These are phyloP conservation scores for Paracorniculantispora psalliotae DNA, from an alignment of 2,329 filamentous ascomycete genomes.

Conservation along the genomic window DNA sequence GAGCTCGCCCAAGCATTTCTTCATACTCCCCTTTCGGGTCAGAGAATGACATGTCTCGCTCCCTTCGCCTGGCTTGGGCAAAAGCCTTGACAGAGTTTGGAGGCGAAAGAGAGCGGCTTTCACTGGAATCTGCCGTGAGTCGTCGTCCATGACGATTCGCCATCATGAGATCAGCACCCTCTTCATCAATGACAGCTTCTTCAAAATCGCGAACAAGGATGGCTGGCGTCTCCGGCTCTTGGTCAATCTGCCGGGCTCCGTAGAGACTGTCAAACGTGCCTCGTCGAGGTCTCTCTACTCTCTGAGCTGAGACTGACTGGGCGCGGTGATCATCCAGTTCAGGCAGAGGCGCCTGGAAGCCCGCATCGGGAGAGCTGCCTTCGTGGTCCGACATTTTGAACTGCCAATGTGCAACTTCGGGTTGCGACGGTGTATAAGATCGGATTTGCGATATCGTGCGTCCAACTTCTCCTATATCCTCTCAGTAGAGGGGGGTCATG, in stretches of 20 bases:
- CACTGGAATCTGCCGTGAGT: slow-evolving; percentile 52
- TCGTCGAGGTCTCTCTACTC: slow-evolving; percentile 56
- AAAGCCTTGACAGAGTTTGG: slow-evolving; percentile 98
- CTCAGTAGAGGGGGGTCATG: slow-evolving; percentile 23
- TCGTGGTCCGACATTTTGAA: slow-evolving; percentile 64
- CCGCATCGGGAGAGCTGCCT: slow-evolving; percentile 53
- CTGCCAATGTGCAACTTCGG: slow-evolving; percentile 24
- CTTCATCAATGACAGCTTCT: slow-evolving; percentile 70
- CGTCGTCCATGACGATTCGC: slow-evolving; percentile 44
- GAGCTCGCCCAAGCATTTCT: slow-evolving; percentile 59
- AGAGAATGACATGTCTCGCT: slow-evolving; percentile 62
- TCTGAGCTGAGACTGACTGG: slow-evolving; percentile 57
- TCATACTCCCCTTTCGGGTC: slow-evolving; percentile 38
- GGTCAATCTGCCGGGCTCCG: slow-evolving; percentile 43
- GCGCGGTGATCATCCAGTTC: slow-evolving; percentile 85
- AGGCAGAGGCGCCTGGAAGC: slow-evolving; percentile 69
- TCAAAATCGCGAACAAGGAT: slow-evolving; percentile 73
- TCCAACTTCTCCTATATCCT: slow-evolving; percentile 27
- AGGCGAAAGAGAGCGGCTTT: slow-evolving; percentile 71
- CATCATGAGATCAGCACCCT: slow-evolving; percentile 53
- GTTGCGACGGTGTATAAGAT: neutral
- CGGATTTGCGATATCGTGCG: neutral
- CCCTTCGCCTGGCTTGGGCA: slow-evolving; percentile 80
- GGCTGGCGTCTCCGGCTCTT: slow-evolving; percentile 31
- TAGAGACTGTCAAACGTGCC: slow-evolving; percentile 71